Evolutionary conservation across 495 filamentous ascomycete genomes (phyloP).

Genomic region (Stereocaulon alpinum): DNA sequence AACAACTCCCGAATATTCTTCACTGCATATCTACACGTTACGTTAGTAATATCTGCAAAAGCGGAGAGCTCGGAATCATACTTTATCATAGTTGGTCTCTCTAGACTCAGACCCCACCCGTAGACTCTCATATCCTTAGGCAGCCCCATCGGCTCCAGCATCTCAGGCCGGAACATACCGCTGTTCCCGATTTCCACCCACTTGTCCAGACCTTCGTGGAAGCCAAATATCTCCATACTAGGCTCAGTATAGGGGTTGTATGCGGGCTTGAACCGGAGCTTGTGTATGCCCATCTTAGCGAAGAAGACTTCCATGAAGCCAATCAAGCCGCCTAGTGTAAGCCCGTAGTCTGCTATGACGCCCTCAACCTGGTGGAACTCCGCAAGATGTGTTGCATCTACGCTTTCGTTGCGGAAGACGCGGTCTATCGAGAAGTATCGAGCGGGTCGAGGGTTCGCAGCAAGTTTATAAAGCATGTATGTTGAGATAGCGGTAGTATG

Average conservation of each 20-base stretch:
- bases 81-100: conserved; percentile 97
- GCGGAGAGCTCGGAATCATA: conserved; percentile 21
- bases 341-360: conserved; percentile 89
- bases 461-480: conserved; percentile 80
- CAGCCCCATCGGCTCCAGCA: conserved; percentile 83
- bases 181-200: conserved; percentile 96
- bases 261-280: conserved; percentile 90
- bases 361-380: conserved; percentile 99
- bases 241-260: conserved; percentile 99
- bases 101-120: conserved; percentile 82
- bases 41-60: background rate
- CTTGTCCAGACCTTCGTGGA: conserved; percentile 79
- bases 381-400: conserved; percentile 91
- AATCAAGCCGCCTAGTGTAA: conserved; percentile 87
- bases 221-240: conserved; percentile 91
- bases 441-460: conserved; percentile 67
- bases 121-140: conserved; percentile 82
- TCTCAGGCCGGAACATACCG: conserved; percentile 96
- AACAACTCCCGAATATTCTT: conserved; percentile 76
- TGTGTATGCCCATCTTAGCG: conserved; percentile 81
- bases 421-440: conserved; percentile 96
- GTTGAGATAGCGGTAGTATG: conserved; percentile 90
- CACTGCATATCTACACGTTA: conserved; percentile 48
- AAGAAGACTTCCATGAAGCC: conserved; percentile 98
- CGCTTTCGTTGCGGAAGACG: conserved; percentile 92